Evolutionary conservation across 225 moss, liverwort and hornwort species (phyloP), one percentile per base, ranked within the genome.

Genomic region (Marchantia paleacea): DNA sequence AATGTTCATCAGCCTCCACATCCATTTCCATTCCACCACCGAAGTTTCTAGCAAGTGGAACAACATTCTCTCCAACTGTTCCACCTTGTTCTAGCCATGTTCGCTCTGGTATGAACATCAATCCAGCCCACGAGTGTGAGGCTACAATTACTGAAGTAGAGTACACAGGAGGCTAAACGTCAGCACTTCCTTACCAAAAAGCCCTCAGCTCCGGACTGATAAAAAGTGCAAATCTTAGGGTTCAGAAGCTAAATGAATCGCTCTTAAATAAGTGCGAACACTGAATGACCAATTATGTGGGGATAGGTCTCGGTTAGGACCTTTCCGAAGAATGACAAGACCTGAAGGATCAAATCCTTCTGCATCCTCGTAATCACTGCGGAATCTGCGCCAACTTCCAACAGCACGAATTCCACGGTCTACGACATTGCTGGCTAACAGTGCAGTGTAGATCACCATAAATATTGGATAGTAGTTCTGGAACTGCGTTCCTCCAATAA

Each of bases 331-430:
- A 88, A 99, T 99, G 73, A 99, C 92, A 25, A 99, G 87, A 60
- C 99, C 99, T 66, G 99, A 99, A 69, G 95, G 95, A 86, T 99
- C 99, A 89, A 94, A 99, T 74, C 99, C 99, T 90, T 99, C 95
- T 53, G 93, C 94, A 88, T 99, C 94, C 86, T 99, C 99, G 81
- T 90, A 90, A 62, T 99, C 99, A 82, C 90, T 95, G 79, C 95
- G 92, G 83, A 99, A 99, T 78, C 89, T 92, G 62, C 90, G 91
- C 91, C 86, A 95, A 85, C 92, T 94, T 79, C 99, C 99, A 57
- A 99, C 90, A 72, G 92, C 89, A 74, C 92, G 93, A 82, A 91
- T 90, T 70, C 91, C 69, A 71, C 92, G 92, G 79, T 92, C 90
- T 54, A 95, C 75, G 75, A 99, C 92, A 89, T 99, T 99, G 88